Percentiles rank a stretch among this genome's conserved stretches.
Conservation (phyloP, 768 basidiomycete genomes). For the Lactarius vividus region DNA sequence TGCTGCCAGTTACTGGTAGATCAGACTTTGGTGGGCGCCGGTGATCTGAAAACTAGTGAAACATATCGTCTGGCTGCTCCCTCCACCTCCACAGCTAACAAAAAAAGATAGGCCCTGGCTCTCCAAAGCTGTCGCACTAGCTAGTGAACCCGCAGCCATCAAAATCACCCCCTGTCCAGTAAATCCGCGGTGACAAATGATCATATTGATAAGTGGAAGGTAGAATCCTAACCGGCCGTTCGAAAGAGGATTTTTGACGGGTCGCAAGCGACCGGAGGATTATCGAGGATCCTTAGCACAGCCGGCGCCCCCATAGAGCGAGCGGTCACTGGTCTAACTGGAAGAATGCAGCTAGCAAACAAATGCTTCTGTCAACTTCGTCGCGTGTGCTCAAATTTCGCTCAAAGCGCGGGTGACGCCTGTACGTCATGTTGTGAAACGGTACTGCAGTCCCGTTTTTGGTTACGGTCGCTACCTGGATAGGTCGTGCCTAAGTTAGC, state of each 20-base stretch:
- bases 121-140: background rate
- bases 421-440: constrained; percentile 1
- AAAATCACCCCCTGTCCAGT: background rate
- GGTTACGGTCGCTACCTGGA: background rate
- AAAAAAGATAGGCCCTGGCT: background rate
- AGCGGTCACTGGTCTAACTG: too few relatives aligned
- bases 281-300: too few relatives aligned
- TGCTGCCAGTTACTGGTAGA: too few relatives aligned
- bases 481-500: background rate
- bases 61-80: background rate
- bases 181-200: background rate
- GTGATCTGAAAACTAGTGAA: background rate
- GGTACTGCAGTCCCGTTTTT: too few relatives aligned
- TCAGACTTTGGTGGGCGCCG: background rate
- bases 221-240: too few relatives aligned
- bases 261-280: too few relatives aligned
- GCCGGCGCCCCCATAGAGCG: too few relatives aligned
- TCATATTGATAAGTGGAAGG: too few relatives aligned
- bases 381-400: too few relatives aligned
- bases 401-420: too few relatives aligned
- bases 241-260: too few relatives aligned
- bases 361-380: background rate
- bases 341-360: too few relatives aligned
- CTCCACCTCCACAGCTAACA: background rate
- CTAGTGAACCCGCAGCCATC: background rate